Evolutionary conservation across 805 yeast genomes (phyloP), one percentile per base, ranked within the genome.

Genomic region (Zygoascus biomembranicola): DNA sequence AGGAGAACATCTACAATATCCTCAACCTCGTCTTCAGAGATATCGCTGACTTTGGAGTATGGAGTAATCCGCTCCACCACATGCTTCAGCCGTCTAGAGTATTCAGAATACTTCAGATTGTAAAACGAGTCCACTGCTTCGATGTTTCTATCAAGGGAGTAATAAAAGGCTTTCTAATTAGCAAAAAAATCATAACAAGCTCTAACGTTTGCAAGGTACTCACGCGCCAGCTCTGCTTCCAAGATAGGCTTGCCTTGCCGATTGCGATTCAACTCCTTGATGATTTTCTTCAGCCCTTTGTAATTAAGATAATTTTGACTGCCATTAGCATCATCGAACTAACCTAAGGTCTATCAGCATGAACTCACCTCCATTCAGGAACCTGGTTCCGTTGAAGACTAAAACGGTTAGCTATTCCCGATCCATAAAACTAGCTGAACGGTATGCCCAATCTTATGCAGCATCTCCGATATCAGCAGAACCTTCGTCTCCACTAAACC

Each of bases 61-160:
- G 41, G 43, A 11, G 51, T 18, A 13, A 49, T 20, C 48, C 67
- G 52, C 26, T 68, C 71, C 42, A 59, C 60, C 1, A 73, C 55
- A 52, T 68, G 67, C 49, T 75, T 75, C 58, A 89, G 69, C 39
- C 96, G 76, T 35, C 90, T 74, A 50, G 81, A 79, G 65, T 89
- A 89, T 62, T 90, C 97, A 19, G 78, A 66, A 64, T 74, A 84
- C 65, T 88, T 87, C 55, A 76, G 75, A 67, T 82, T 82, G 73
- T 81, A 90, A 67, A 90, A 89, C 45, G 77, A 81, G 59, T 87
- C 90, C 26, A 90, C 96, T 52, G 77, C 77, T 64, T 87, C 96
- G 52, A 89, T 80, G 62, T 88, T 88, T 43, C 90, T 73, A 63
- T 90, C 97, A 52, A 90, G 73, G 28, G 83, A 79, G 63, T 78